phyloP scores from a whole-genome alignment of 495 filamentous ascomycete species.

The Neurospora hispaniola region DNA sequence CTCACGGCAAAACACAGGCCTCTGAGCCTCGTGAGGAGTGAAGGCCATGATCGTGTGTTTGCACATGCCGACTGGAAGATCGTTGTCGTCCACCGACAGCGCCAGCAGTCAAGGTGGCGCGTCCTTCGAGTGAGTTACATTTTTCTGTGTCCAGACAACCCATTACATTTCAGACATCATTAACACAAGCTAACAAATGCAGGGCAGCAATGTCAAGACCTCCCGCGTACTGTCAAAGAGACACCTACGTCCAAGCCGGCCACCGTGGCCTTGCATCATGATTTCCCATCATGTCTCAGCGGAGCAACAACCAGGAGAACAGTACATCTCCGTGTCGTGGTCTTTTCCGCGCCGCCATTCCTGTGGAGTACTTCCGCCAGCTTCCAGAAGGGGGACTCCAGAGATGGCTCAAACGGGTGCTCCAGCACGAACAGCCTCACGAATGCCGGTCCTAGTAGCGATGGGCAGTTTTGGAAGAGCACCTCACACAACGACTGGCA shows the following conservation, averaged over 20 bases:
- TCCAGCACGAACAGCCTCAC: neutral
- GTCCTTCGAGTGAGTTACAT: neutral
- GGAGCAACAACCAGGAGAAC: slow-evolving; percentile 23
- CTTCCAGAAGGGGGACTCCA: neutral
- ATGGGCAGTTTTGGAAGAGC: slow-evolving; percentile 18
- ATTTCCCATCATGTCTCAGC: slow-evolving; percentile 37
- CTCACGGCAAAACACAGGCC: neutral
- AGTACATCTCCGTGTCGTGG: neutral
- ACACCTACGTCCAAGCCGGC: neutral
- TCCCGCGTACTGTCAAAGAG: neutral
- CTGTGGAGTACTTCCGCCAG: neutral
- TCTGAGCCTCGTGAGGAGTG: neutral
- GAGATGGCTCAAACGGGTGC: neutral
- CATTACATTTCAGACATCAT: neutral
- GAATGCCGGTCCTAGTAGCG: neutral
- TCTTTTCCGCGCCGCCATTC: neutral
- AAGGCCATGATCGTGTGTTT: neutral
- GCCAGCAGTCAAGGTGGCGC: neutral
- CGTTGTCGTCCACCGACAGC: neutral
- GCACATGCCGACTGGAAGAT: neutral
- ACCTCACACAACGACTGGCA: slow-evolving; percentile 43
- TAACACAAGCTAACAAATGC: neutral
- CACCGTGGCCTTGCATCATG: slow-evolving; percentile 15
- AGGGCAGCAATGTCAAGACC: neutral
- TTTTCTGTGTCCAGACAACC: neutral